A percentile compares a stretch with the other conserved stretches of the same genome.
Conservation (phyloP, 2,329 filamentous ascomycete genomes). For the Chaetomium globosum region DNA sequence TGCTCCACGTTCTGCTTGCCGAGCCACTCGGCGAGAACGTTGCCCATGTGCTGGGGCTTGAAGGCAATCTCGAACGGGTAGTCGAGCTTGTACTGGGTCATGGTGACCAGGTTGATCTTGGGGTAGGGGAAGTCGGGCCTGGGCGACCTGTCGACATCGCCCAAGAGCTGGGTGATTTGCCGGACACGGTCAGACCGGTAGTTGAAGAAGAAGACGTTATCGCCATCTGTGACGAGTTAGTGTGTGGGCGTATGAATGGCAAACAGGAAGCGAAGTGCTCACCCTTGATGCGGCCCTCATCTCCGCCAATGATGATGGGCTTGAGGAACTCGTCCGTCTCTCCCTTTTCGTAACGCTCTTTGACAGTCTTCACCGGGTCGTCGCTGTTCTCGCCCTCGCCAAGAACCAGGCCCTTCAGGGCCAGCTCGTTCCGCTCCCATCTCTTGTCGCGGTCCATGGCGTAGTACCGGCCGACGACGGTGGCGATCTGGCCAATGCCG, state of each 20-base stretch:
- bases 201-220: slow-evolving; percentile 99
- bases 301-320: slow-evolving; percentile 90
- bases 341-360: slow-evolving; percentile 81
- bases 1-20: slow-evolving; percentile 87
- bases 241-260: background rate
- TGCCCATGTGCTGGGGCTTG: slow-evolving; percentile 91
- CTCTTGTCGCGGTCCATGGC: slow-evolving; percentile 99
- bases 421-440: slow-evolving; percentile 92
- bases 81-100: slow-evolving; percentile 97
- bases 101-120: slow-evolving; percentile 88
- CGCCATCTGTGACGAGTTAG: slow-evolving; percentile 64
- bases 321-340: slow-evolving; percentile 98
- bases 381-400: slow-evolving; percentile 85
- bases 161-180: slow-evolving; percentile 92
- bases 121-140: slow-evolving; percentile 91
- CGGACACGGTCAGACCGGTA: slow-evolving; percentile 97
- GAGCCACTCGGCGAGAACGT: slow-evolving; percentile 97
- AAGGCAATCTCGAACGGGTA: slow-evolving; percentile 93
- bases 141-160: slow-evolving; percentile 88
- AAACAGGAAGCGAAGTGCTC: slow-evolving; percentile 36
- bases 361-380: slow-evolving; percentile 84
- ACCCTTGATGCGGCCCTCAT: slow-evolving; percentile 84
- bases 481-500: slow-evolving; percentile 83
- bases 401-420: slow-evolving; percentile 79
- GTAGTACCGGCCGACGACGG: slow-evolving; percentile 93